phyloP scores from a whole-genome alignment of 1,139 yeast species.

The Hyphopichia burtonii region DNA sequence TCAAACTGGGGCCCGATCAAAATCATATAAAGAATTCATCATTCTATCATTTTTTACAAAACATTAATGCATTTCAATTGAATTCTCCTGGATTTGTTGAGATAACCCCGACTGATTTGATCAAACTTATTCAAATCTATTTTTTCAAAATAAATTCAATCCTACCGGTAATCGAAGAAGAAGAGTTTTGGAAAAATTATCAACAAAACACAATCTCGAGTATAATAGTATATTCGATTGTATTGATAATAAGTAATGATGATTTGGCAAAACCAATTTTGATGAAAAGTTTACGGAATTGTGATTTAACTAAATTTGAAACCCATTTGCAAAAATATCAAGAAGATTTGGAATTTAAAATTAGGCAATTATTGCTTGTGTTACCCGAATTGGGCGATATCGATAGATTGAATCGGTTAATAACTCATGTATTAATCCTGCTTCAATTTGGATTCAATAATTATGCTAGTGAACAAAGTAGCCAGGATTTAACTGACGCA shows the following conservation, averaged over 20 bases:
- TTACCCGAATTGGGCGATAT: conserved; percentile 37
- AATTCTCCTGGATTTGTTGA: conserved; percentile 19
- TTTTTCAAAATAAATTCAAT: conserved; percentile 32
- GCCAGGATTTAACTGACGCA: conserved; percentile 34
- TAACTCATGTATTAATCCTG: conserved; percentile 27
- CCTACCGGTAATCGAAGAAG: conserved; percentile 31
- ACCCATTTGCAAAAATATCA: conserved; percentile 9
- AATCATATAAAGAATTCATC: conserved; percentile 15
- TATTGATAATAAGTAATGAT: conserved; percentile 28
- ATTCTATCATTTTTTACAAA: conserved; percentile 19
- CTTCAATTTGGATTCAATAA: conserved; percentile 29
- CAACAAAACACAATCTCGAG: conserved; percentile 18
- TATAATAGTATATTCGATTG: conserved; percentile 26
- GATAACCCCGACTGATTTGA: conserved; percentile 19
- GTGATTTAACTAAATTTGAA: conserved; percentile 4
- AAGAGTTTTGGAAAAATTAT: conserved; percentile 28
- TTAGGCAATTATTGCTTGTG: conserved; percentile 24
- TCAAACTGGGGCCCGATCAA: no score
- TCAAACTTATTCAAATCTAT: conserved; percentile 23
- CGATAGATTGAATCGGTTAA: conserved; percentile 28
- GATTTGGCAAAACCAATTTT: conserved; percentile 26
- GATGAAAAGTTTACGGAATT: conserved; percentile 13
- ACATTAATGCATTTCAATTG: conserved; percentile 34
- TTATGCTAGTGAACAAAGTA: conserved; percentile 35
- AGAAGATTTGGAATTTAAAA: conserved; percentile 24